Evolutionary conservation across 306 rosid genomes (phyloP).

Genomic region (Lathyrus sativus): DNA sequence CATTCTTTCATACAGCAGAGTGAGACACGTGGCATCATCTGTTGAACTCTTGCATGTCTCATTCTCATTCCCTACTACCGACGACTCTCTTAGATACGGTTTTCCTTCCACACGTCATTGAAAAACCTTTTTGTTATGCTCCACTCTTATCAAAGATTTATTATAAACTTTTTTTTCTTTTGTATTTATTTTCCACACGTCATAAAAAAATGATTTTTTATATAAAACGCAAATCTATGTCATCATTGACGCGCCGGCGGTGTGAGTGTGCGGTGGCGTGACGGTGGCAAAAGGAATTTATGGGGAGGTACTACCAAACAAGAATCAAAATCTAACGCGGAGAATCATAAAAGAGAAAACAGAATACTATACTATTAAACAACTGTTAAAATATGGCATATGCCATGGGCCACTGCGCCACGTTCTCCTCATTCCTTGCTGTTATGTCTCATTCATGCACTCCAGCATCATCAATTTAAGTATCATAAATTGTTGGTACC

Average conservation of each 20-base stretch:
- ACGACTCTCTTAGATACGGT: not conserved
- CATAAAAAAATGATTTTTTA: no score
- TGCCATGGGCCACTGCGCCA: slow-evolving; percentile 21
- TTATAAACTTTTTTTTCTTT: no score
- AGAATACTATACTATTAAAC: not conserved
- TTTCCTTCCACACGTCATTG: not conserved
- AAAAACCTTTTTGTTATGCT: not conserved
- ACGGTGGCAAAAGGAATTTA: slow-evolving; percentile 30
- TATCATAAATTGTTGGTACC: not conserved
- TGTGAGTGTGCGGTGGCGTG: slow-evolving; percentile 24
- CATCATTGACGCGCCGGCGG: not conserved
- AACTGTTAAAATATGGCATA: slow-evolving; percentile 4
- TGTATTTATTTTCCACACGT: no score
- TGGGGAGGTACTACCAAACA: slow-evolving; percentile 4
- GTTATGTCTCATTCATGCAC: slow-evolving; percentile 1
- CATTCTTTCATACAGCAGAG: slow-evolving; percentile 21
- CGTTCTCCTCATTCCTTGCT: slow-evolving; percentile 30
- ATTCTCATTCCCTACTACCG: not conserved
- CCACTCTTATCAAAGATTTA: no score
- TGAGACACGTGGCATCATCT: slow-evolving; percentile 29
- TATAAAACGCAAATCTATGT: not conserved
- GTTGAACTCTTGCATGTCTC: not conserved
- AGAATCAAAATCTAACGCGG: slow-evolving; percentile 36
- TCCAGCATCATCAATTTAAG: not conserved
- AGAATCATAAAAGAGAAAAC: slow-evolving; percentile 31